Evolutionary conservation across 2,329 filamentous ascomycete species (phyloP), one percentile per base, ranked within the genome.

Genomic region (Rachicladosporium sp.): DNA sequence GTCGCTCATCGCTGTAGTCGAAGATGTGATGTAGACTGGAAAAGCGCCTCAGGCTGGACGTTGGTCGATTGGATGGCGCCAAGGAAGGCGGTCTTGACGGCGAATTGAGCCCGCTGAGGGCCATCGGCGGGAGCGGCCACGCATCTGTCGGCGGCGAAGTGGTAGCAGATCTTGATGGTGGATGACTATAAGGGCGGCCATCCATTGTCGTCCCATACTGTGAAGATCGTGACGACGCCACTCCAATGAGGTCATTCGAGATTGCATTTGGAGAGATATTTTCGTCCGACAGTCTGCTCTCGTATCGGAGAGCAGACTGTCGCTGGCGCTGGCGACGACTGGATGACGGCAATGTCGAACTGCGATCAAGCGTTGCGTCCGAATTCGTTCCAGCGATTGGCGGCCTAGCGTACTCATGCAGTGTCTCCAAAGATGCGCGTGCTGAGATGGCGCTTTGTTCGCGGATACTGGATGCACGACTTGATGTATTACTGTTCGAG

Each of bases 21-120:
- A 58, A 49, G 32, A 59, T 33, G 30, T 49, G 54, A 40, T 59
- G 56, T 10, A 58, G 45, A 32, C 55, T 58, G 10, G 52, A 53
- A 2, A 55, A 42, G 10, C 48, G 41, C 4, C 41, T 43, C 35
- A 56, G 48, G 0, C 46, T 49, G 6, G 49, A 52, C 35, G 46
- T 50, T n/a, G 47, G 49, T 27, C 44, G 38, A 23, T 46, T 38
- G 13, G 13, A 10, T 10, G 39, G 35, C 5, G 31, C 21, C 9
- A 31, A 33, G 10, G 29, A 35, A 3, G 29, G 19, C 15, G 37
- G 35, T 29, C 29, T 29, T 4, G 39, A 35, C 23, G 39, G 34
- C 23, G 23, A 7, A 27, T 27, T 27, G n/a, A 35, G 39, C 35
- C 29, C 37, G 21, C 36, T 43, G 8, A 8, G 31, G 23, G 42